Evolutionary conservation across 495 filamentous ascomycete species (phyloP).

Genomic region (Chaetomidium leptoderma): DNA sequence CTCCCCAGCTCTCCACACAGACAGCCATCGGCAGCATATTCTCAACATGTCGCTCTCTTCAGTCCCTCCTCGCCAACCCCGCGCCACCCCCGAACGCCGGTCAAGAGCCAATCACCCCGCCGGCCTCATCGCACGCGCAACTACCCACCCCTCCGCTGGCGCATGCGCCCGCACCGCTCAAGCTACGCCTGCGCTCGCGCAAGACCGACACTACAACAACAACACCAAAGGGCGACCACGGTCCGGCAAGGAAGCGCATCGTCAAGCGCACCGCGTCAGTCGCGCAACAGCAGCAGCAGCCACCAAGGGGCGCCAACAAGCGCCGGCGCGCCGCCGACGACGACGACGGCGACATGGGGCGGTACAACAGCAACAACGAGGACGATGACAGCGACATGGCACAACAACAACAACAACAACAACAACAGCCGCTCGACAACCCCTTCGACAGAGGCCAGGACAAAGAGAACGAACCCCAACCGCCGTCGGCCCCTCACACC

Average conservation of each 20-base stretch:
- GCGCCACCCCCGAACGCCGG: slow-evolving; percentile 33
- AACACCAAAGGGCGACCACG: slow-evolving; percentile 13
- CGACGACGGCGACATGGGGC: slow-evolving; percentile 40
- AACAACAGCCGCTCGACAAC: background rate
- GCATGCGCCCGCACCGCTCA: slow-evolving; percentile 46
- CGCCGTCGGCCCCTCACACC: slow-evolving; percentile 50
- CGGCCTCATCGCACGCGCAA: slow-evolving; percentile 50
- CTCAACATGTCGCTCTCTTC: slow-evolving; percentile 65
- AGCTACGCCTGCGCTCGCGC: slow-evolving; percentile 47
- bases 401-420: background rate
- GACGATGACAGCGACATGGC: slow-evolving; percentile 40
- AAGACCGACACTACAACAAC: slow-evolving; percentile 26
- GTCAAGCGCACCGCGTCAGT: slow-evolving; percentile 41
- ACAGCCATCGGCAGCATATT: slow-evolving; percentile 56
- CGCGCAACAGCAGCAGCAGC: slow-evolving; percentile 36
- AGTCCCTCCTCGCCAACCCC: slow-evolving; percentile 57
- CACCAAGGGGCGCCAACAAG: slow-evolving; percentile 54
- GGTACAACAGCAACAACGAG: slow-evolving; percentile 28
- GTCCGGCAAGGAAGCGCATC: slow-evolving; percentile 43
- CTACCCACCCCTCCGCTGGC: slow-evolving; percentile 51
- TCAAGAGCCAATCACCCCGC: slow-evolving; percentile 39
- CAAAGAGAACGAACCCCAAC: slow-evolving; percentile 3
- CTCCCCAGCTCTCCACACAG: slow-evolving; percentile 53
- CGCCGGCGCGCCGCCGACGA: slow-evolving; percentile 55
- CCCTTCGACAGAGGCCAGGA: background rate